Evolutionary conservation across 495 filamentous ascomycete species (phyloP).

Genomic region (Penicillium roqueforti): DNA sequence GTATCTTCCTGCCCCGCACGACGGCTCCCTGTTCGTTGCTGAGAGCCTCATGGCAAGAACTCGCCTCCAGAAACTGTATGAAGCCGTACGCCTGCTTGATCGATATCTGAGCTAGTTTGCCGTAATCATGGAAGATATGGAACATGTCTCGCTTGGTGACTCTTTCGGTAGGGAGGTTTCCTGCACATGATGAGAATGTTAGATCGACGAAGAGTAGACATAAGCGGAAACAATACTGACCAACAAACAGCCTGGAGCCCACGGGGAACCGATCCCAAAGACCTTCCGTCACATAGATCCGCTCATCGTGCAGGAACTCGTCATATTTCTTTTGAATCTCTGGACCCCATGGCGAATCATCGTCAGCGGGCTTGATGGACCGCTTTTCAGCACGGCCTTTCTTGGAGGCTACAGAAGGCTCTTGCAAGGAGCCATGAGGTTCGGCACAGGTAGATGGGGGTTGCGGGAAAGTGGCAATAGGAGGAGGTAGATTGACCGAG

Average conservation of each 20-base stretch:
- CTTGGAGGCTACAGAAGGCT: constrained; percentile 22
- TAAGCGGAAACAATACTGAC: constrained; percentile 48
- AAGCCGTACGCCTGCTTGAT: constrained; percentile 98
- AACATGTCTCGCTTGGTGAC: constrained; percentile 94
- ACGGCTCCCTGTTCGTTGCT: constrained; percentile 71
- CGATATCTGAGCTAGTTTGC: constrained; percentile 87
- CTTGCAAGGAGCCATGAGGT: constrained; percentile 29
- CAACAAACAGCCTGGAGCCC: constrained; percentile 85
- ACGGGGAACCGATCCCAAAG: constrained; percentile 91
- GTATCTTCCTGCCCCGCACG: constrained; percentile 81
- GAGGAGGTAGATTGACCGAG: constrained; percentile 53
- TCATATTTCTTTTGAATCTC: constrained; percentile 74
- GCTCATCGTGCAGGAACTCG: constrained; percentile 73
- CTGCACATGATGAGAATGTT: constrained; percentile 42
- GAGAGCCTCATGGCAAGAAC: constrained; percentile 68
- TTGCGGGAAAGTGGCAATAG: constrained; percentile 50
- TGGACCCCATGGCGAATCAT: constrained; percentile 52
- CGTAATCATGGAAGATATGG: constrained; percentile 80
- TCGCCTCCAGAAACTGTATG: constrained; percentile 81
- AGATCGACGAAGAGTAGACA: background rate
- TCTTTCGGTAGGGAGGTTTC: constrained; percentile 87
- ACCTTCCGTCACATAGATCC: constrained; percentile 77
- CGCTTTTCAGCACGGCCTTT: constrained; percentile 32
- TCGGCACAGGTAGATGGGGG: constrained; percentile 31
- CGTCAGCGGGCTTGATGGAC: constrained; percentile 34